Percentiles rank a stretch among this genome's conserved stretches.
Evolutionary conservation across 139 green algal genomes (phyloP).

Genomic region (Raphidocelis subcapitata): DNA sequence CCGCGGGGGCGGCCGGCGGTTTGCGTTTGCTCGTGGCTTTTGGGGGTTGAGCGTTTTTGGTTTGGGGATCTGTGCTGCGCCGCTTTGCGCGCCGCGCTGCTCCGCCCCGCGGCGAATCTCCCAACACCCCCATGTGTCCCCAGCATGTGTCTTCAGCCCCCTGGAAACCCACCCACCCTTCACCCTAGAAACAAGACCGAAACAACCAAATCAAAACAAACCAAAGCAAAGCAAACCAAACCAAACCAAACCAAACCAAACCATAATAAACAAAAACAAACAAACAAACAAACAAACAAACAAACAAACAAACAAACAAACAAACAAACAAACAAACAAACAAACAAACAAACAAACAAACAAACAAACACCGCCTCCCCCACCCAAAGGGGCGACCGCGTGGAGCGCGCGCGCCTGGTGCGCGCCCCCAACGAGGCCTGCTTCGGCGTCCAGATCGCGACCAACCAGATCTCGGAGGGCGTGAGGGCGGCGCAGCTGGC

Average conservation of each 20-base stretch:
- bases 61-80: not conserved
- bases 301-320: too few relatives aligned
- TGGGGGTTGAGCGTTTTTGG: not conserved
- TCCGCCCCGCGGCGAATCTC: too few relatives aligned
- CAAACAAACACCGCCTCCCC: too few relatives aligned
- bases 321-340: too few relatives aligned
- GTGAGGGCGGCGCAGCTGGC: conserved; percentile 58
- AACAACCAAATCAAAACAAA: too few relatives aligned
- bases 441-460: conserved; percentile 73
- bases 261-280: too few relatives aligned
- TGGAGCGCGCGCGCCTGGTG: conserved; percentile 52
- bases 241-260: too few relatives aligned
- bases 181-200: too few relatives aligned
- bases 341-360: too few relatives aligned
- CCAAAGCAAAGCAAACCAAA: too few relatives aligned
- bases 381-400: conserved; percentile 34
- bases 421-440: conserved; percentile 42
- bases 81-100: not conserved
- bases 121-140: not conserved
- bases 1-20: not conserved
- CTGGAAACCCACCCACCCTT: not conserved
- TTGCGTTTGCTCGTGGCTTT: not conserved
- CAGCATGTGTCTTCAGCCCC: not conserved
- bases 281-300: too few relatives aligned
- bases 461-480: conserved; percentile 78